A percentile compares a stretch with the other conserved stretches of the same genome.
These are phyloP conservation scores for Penicillium sp. DNA, from an alignment of 2,329 filamentous ascomycete species.

Conservation along the genomic window DNA sequence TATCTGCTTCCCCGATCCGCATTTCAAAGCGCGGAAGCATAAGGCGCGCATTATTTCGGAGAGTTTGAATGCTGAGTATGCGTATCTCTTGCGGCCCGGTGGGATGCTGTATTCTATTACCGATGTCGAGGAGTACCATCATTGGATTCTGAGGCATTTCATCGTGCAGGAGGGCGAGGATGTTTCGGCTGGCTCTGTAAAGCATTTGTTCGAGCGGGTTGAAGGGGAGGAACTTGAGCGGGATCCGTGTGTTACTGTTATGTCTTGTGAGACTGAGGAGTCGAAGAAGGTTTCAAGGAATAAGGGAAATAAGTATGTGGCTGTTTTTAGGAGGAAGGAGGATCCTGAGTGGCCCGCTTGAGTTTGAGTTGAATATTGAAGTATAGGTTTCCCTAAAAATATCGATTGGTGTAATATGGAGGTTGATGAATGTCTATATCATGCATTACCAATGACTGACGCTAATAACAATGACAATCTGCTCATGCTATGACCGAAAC, in stretches of 20 bases:
- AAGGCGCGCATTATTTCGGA: conserved; percentile 92
- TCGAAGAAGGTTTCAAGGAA: conserved; percentile 95
- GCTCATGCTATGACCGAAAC: conserved; percentile 10
- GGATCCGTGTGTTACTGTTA: conserved; percentile 61
- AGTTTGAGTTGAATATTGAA: not conserved
- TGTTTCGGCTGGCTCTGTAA: conserved; percentile 54
- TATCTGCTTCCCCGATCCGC: conserved; percentile 96
- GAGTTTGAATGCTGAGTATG: conserved; percentile 89
- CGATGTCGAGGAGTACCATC: conserved; percentile 89
- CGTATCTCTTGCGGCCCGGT: conserved; percentile 77
- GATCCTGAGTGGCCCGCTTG: conserved; percentile 68
- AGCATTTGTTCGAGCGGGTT: conserved; percentile 71
- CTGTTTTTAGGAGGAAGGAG: conserved; percentile 76
- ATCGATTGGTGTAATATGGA: conserved; percentile 11
- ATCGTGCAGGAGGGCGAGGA: conserved; percentile 58
- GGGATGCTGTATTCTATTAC: conserved; percentile 95
- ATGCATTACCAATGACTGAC: conserved; percentile 17
- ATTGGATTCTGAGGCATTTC: conserved; percentile 91
- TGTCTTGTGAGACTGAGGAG: conserved; percentile 84
- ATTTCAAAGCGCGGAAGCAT: conserved; percentile 97
- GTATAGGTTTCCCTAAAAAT: not conserved
- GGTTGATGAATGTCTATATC: conserved; percentile 14
- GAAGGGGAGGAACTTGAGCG: conserved; percentile 54
- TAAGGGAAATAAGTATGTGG: conserved; percentile 85
- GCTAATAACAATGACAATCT: conserved; percentile 11